Base-by-base conservation (phyloP, 371 early-diverging fungal genomes). In the Mucor velutinosus region DNA sequence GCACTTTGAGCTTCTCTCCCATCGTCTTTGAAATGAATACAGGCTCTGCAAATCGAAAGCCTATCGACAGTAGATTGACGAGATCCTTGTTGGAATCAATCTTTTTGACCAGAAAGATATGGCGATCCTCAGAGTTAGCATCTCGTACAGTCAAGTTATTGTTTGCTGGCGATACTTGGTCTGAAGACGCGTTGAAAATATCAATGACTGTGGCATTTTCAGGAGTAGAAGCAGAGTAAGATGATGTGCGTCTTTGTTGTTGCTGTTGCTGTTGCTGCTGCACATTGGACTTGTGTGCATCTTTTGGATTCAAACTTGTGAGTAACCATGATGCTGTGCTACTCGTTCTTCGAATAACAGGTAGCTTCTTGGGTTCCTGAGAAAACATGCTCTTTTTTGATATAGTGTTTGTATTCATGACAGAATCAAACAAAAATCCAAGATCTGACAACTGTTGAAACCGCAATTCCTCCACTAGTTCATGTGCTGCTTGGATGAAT, bases 31-130 rank as follows among this genome's bases (percentile, higher is more conserved):
- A 72, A 29, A 83, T 83, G 56, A 75, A 80, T 1, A 60, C 33
- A 7, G 80, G 71, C 21, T 80, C 80, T 0, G 79, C 78, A 65
- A 83, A 83, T 29, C 83, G 71, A 61, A 70, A 83, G 3, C 83
- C 83, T 27, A 62, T 66, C 0, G 77, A 69, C 11, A 79, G 58
- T 32, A 80, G 51, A n/a, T 76, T 69, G 7, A 67, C 39, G 4
- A 73, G 39, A 10, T 68, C 73, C 56, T 72, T 76, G 25, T 73
- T 63, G 4, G 57, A 66, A 19, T 65, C 59, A 4, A 78, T 55
- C 3, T 68, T 67, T 30, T 69, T 73, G 7, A 83, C 80, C 15
- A 83, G 41, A 27, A 80, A 77, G 15, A 83, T 70, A 29, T 83
- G 74, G 11, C 62, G 41, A 60, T 80, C 80, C 63, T 79, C 75